These are phyloP conservation scores for Bombardia bombarda DNA, from an alignment of 495 filamentous ascomycete species.

Conservation along the genomic window DNA sequence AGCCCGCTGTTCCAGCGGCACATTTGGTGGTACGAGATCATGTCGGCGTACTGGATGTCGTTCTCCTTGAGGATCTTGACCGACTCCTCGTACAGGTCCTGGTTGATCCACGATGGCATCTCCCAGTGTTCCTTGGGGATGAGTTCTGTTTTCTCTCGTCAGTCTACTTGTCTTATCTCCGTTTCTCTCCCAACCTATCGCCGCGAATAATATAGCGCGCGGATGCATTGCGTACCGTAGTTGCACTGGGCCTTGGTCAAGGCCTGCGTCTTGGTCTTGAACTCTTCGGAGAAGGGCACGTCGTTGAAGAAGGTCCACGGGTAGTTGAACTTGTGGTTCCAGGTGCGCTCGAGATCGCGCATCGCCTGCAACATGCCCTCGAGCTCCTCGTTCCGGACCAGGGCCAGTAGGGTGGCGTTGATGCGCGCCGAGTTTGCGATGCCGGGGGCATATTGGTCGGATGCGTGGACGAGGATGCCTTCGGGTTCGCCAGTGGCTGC, in stretches of 20 bases:
- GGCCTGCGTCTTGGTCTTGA: constrained; percentile 70
- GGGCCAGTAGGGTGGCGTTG: constrained; percentile 85
- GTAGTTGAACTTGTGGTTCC: constrained; percentile 99
- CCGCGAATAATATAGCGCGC: neutral
- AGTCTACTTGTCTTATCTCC: too few relatives aligned
- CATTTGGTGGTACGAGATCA: constrained; percentile 96
- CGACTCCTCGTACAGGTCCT: constrained; percentile 76
- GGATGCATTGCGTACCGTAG: constrained; percentile 64
- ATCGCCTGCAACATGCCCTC: constrained; percentile 78
- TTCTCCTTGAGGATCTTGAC: constrained; percentile 74
- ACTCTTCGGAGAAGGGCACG: constrained; percentile 81
- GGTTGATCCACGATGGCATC: constrained; percentile 84
- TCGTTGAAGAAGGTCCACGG: constrained; percentile 99
- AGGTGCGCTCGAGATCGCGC: constrained; percentile 84
- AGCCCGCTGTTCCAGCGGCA: constrained; percentile 98
- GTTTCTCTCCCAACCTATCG: too few relatives aligned
- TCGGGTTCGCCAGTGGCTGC: constrained; percentile 76
- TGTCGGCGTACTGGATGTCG: constrained; percentile 79
- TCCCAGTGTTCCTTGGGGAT: constrained; percentile 96
- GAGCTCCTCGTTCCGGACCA: constrained; percentile 89
- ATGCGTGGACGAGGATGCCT: constrained; percentile 61
- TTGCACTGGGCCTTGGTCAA: constrained; percentile 75
- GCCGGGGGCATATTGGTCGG: constrained; percentile 64
- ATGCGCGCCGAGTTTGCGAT: constrained; percentile 70
- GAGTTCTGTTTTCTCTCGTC: constrained; percentile 43